These are phyloP conservation scores for Aureobasidium vineae DNA, from an alignment of 2,329 filamentous ascomycete species.

Conservation along the genomic window DNA sequence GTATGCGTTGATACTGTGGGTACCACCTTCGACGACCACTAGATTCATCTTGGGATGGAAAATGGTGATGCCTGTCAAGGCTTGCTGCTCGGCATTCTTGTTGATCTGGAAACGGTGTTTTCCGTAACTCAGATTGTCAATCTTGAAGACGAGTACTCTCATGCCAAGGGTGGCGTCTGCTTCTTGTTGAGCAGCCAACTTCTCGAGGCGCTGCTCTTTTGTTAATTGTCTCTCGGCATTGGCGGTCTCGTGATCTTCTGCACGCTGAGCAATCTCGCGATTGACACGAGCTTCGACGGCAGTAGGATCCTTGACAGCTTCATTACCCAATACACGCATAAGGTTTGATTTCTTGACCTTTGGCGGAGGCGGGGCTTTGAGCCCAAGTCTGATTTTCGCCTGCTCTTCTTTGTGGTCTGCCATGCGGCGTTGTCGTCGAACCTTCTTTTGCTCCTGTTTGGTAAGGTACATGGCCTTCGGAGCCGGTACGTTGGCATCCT, in stretches of 20 bases:
- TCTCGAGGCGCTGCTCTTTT: constrained; percentile 82
- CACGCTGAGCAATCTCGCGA: constrained; percentile 83
- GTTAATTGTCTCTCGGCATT: constrained; percentile 87
- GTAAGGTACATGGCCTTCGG: constrained; percentile 93
- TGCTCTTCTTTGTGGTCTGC: constrained; percentile 94
- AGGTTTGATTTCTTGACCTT: constrained; percentile 98
- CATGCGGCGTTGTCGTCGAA: constrained; percentile 85
- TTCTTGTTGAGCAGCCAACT: constrained; percentile 77
- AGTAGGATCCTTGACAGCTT: constrained; percentile 92
- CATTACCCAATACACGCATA: constrained; percentile 93
- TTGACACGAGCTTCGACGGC: constrained; percentile 95
- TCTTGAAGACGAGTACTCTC: constrained; percentile 81
- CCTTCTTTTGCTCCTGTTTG: constrained; percentile 83
- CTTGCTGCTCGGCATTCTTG: constrained; percentile 86
- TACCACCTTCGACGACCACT: constrained; percentile 87
- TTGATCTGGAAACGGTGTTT: constrained; percentile 89
- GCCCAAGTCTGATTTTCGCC: constrained; percentile 87
- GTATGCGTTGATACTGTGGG: constrained; percentile 78
- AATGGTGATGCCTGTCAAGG: constrained; percentile 84
- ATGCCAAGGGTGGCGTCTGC: constrained; percentile 86
- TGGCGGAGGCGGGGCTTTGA: constrained; percentile 84
- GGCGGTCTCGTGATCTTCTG: constrained; percentile 69
- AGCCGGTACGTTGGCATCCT: constrained; percentile 75
- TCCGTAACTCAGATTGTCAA: constrained; percentile 84
- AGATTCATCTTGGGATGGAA: constrained; percentile 87